Percentiles rank a stretch among this genome's conserved stretches.
phyloP scores from a whole-genome alignment of 148 eudicot species.

The Amaranthus hypochondriacus region DNA sequence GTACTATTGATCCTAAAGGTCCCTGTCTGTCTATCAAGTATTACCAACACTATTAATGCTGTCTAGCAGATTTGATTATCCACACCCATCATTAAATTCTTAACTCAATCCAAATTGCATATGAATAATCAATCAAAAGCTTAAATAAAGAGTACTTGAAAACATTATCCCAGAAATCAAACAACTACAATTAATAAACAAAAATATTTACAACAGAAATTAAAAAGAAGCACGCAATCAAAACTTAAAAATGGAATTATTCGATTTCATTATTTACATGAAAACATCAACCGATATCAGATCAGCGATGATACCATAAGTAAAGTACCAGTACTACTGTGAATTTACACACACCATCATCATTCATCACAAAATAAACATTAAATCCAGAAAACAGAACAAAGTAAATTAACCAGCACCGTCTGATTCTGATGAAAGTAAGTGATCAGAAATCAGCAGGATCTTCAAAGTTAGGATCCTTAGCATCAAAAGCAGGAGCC shows the following conservation, averaged over 20 bases:
- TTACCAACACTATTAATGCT: too few species aligned
- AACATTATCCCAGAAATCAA: too few species aligned
- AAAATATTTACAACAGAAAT: not conserved
- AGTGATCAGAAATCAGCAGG: constrained; percentile 9
- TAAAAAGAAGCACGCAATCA: not conserved
- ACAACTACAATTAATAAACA: too few species aligned
- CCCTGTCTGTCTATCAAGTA: too few species aligned
- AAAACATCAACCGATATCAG: not conserved
- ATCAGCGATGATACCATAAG: not conserved
- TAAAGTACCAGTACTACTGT: not conserved
- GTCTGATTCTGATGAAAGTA: not conserved
- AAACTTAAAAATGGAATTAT: not conserved
- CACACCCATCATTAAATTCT: too few species aligned
- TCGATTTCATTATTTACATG: not conserved
- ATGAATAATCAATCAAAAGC: too few species aligned
- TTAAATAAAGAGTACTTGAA: too few species aligned
- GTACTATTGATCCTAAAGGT: too few species aligned
- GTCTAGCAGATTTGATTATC: too few species aligned
- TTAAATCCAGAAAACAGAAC: not conserved
- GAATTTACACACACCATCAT: not conserved
- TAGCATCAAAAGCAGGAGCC: constrained; percentile 39
- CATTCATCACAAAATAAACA: not conserved
- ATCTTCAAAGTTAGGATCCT: constrained; percentile 60
- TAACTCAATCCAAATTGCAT: too few species aligned
- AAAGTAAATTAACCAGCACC: not conserved